These are phyloP conservation scores for Dendrobium huoshanense DNA, from an alignment of 106 monocot genomes.

Conservation along the genomic window DNA sequence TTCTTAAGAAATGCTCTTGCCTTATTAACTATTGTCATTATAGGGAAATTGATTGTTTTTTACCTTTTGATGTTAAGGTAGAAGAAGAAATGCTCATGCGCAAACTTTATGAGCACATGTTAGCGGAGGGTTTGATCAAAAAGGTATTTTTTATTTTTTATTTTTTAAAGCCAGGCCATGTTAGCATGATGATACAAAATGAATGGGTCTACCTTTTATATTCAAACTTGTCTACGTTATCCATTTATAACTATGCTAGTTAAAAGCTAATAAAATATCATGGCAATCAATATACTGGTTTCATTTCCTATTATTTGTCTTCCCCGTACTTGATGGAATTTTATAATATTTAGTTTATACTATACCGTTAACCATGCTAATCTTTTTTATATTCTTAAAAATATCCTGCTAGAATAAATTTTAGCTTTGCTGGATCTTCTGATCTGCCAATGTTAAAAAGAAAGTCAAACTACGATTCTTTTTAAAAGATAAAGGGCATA, in stretches of 20 bases:
- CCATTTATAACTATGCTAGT: no score
- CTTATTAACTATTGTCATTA: background rate
- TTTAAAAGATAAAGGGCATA: no score
- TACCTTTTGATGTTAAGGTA: conserved; percentile 33
- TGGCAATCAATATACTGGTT: background rate
- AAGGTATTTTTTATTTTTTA: conserved; percentile 32
- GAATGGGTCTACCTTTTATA: background rate
- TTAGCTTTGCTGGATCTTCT: no score
- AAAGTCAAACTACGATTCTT: no score
- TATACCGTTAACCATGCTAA: no score
- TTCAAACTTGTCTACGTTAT: no score
- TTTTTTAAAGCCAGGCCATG: background rate
- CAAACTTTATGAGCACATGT: conserved; percentile 73
- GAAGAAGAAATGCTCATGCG: conserved; percentile 95
- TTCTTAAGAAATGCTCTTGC: background rate
- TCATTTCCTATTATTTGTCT: background rate
- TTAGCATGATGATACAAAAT: background rate
- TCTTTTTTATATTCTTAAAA: no score
- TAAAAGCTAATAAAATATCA: background rate
- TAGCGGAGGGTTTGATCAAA: conserved; percentile 54
- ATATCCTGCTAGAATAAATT: no score
- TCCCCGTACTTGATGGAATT: no score
- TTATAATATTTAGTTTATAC: no score
- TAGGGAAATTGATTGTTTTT: background rate
- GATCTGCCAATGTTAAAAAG: no score